phyloP scores from a whole-genome alignment of 805 yeast genomes.

The Cyberlindnera bimundalis region DNA sequence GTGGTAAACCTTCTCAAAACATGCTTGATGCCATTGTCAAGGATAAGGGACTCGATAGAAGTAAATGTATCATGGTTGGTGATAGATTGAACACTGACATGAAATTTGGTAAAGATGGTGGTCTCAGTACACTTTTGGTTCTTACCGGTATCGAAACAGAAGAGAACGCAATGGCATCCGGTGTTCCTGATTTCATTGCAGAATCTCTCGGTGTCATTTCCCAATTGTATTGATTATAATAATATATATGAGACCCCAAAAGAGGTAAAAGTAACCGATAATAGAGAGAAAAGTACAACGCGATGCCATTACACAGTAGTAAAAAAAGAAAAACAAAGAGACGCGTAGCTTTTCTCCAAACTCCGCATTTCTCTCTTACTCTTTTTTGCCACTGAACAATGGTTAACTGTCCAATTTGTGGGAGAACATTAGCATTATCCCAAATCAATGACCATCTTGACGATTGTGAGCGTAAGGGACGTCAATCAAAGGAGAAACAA shows the following conservation, averaged over 20 bases:
- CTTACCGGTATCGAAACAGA: slow-evolving; percentile 89
- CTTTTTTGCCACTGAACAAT: no score
- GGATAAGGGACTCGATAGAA: slow-evolving; percentile 49
- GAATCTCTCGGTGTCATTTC: slow-evolving; percentile 55
- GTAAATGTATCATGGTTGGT: slow-evolving; percentile 85
- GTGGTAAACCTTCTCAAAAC: slow-evolving; percentile 88
- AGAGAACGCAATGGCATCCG: slow-evolving; percentile 45
- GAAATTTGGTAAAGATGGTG: slow-evolving; percentile 85
- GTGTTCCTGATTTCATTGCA: slow-evolving; percentile 65
- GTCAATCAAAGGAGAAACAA: slow-evolving; percentile 2
- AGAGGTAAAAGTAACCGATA: no score
- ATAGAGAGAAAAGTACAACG: no score
- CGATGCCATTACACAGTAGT: no score
- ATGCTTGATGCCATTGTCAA: slow-evolving; percentile 88
- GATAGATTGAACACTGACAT: slow-evolving; percentile 95
- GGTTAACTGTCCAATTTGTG: slow-evolving; percentile 29
- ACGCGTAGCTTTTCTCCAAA: no score
- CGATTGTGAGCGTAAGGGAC: slow-evolving; percentile 17
- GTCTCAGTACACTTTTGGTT: slow-evolving; percentile 80
- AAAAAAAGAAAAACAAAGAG: no score
- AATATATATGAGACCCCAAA: no score
- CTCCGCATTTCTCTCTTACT: no score
- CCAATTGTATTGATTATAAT: slow-evolving; percentile 45
- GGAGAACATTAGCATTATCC: slow-evolving; percentile 13
- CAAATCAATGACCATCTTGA: slow-evolving; percentile 26